Conservation (phyloP, 2,329 filamentous ascomycete genomes). For the Venturia effusa region DNA sequence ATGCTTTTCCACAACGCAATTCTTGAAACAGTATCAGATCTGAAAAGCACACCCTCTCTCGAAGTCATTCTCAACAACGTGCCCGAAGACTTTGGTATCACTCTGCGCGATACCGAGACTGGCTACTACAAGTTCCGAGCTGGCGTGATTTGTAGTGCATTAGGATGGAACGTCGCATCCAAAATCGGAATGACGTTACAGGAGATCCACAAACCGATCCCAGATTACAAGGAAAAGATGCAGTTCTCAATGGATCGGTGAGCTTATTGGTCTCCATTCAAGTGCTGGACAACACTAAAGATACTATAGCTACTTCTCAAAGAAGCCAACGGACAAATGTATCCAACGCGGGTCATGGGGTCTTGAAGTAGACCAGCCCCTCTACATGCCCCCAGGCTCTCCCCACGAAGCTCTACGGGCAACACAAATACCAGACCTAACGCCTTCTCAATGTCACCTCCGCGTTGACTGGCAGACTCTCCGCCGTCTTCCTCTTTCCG, state of each 20-base stretch:
- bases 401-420: slow-evolving; percentile 51
- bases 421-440: slow-evolving; percentile 46
- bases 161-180: slow-evolving; percentile 67
- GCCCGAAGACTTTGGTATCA: slow-evolving; percentile 75
- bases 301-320: slow-evolving; percentile 59
- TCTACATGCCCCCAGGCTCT: slow-evolving; percentile 63
- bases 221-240: slow-evolving; percentile 83
- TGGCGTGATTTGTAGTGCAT: slow-evolving; percentile 64
- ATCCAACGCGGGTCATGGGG: slow-evolving; percentile 83
- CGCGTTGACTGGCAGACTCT: slow-evolving; percentile 86
- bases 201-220: slow-evolving; percentile 63
- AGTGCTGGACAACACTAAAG: slow-evolving; percentile 8
- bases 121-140: slow-evolving; percentile 67
- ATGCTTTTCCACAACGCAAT: slow-evolving; percentile 58
- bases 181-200: slow-evolving; percentile 64
- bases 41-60: slow-evolving; percentile 54
- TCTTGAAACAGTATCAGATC: slow-evolving; percentile 48
- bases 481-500: slow-evolving; percentile 65
- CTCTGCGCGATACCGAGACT: slow-evolving; percentile 57
- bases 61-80: slow-evolving; percentile 64
- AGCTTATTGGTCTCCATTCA: slow-evolving; percentile 15
- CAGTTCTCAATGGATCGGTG: slow-evolving; percentile 76
- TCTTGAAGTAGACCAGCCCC: slow-evolving; percentile 61
- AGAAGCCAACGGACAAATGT: slow-evolving; percentile 60
- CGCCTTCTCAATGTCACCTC: slow-evolving; percentile 50